Conservation (phyloP, 768 basidiomycete species). For the Pisolithus orientalis region DNA sequence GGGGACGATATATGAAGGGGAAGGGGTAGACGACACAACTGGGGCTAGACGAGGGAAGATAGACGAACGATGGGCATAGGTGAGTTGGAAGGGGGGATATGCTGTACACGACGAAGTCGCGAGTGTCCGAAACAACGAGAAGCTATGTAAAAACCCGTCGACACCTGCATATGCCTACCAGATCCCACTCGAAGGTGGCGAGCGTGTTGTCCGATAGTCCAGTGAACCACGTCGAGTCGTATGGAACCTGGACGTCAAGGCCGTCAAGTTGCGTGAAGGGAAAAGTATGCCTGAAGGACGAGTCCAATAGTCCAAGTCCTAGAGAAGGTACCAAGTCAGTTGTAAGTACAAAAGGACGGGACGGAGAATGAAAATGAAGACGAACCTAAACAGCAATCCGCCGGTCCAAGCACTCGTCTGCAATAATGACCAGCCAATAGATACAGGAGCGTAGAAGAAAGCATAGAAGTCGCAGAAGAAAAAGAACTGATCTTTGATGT, state of each 20-base stretch:
- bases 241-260: not conserved
- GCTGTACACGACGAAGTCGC: too few species aligned
- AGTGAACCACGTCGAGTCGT: not conserved
- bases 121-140: too few species aligned
- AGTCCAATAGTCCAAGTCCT: not conserved
- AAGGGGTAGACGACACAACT: too few species aligned
- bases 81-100: too few species aligned
- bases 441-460: not conserved
- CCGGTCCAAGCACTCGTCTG: not conserved
- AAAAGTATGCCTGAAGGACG: not conserved
- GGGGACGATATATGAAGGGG: too few species aligned
- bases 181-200: too few species aligned
- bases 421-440: not conserved
- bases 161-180: too few species aligned
- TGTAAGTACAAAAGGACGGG: not conserved
- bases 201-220: not conserved
- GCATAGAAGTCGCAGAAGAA: not conserved
- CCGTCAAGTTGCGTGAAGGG: not conserved
- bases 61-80: too few species aligned
- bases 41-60: too few species aligned
- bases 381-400: not conserved
- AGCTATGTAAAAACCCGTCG: too few species aligned
- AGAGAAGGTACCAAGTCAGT: not conserved
- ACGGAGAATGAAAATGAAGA: not conserved
- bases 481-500: not conserved